phyloP scores from a whole-genome alignment of 257 asterid species.

The Penstemon davidsonii region DNA sequence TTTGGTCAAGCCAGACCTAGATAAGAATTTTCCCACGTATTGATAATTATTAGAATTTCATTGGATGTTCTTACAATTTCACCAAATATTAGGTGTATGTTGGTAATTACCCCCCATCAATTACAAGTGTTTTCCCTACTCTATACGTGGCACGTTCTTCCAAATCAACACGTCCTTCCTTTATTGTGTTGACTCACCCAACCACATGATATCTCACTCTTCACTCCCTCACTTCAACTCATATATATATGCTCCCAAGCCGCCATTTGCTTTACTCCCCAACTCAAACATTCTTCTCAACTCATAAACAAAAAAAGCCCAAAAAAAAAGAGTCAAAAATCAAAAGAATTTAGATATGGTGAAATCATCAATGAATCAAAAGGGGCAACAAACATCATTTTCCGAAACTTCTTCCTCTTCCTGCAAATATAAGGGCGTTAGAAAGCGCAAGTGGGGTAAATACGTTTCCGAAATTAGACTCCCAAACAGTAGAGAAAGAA shows the following conservation, averaged over 20 bases:
- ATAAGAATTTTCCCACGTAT: too few relatives aligned
- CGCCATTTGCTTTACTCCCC: slow-evolving; percentile 42
- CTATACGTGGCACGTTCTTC: slow-evolving; percentile 27
- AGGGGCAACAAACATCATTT: neutral
- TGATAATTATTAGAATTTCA: too few relatives aligned
- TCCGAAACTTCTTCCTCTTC: slow-evolving; percentile 29
- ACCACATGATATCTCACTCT: slow-evolving; percentile 26
- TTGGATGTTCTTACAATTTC: too few relatives aligned
- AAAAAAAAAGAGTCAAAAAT: neutral
- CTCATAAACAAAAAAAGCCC: neutral
- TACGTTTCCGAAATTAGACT: slow-evolving; percentile 69
- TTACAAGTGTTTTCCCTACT: too few relatives aligned
- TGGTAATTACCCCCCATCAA: too few relatives aligned
- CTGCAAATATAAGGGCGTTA: slow-evolving; percentile 56
- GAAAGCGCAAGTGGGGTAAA: slow-evolving; percentile 80
- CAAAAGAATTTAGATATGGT: slow-evolving; percentile 38
- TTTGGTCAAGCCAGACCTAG: too few relatives aligned
- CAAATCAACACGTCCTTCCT: slow-evolving; percentile 23
- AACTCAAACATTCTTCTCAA: neutral
- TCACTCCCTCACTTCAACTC: neutral
- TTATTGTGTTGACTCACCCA: slow-evolving; percentile 25
- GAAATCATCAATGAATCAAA: slow-evolving; percentile 33
- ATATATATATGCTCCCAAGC: slow-evolving; percentile 43
- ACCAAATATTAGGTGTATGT: too few relatives aligned
- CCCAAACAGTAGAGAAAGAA: slow-evolving; percentile 71